Percentiles rank a stretch among this genome's conserved stretches.
phyloP scores from a whole-genome alignment of 2,329 filamentous ascomycete species.

The Penicillium brasilianum region DNA sequence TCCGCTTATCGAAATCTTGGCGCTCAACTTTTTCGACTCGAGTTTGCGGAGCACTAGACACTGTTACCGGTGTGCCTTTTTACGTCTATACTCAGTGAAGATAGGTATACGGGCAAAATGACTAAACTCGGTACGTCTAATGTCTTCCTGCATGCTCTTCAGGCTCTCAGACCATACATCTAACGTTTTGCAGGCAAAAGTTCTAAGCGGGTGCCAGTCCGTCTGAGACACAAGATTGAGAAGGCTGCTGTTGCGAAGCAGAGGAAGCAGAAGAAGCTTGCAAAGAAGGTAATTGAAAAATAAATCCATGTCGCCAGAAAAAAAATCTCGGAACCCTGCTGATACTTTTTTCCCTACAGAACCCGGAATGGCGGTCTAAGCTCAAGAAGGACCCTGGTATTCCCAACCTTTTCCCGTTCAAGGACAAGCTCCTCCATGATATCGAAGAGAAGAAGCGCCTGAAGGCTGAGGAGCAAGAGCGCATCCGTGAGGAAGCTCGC shows the following conservation, averaged over 20 bases:
- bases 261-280: conserved; percentile 83
- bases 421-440: conserved; percentile 91
- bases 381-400: conserved; percentile 98
- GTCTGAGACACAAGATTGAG: conserved; percentile 92
- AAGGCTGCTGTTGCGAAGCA: conserved; percentile 91
- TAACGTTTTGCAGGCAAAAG: conserved; percentile 71
- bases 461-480: conserved; percentile 79
- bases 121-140: conserved; percentile 46
- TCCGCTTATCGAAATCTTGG: conserved; percentile 49
- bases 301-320: neutral
- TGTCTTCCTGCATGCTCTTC: neutral
- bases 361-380: conserved; percentile 93
- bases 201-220: conserved; percentile 89
- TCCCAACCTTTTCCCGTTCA: conserved; percentile 96
- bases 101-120: conserved; percentile 39
- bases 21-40: conserved; percentile 36
- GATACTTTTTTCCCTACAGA: conserved; percentile 54
- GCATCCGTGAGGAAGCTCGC: conserved; percentile 69
- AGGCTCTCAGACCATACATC: conserved; percentile 4
- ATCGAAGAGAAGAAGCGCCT: conserved; percentile 84
- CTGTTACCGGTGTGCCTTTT: conserved; percentile 22
- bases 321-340: conserved; percentile 12
- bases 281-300: conserved; percentile 69
- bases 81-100: conserved; percentile 19
- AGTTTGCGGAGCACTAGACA: conserved; percentile 21